phyloP scores from a whole-genome alignment of 2,329 filamentous ascomycete species.

The Niveomyces coronatus region DNA sequence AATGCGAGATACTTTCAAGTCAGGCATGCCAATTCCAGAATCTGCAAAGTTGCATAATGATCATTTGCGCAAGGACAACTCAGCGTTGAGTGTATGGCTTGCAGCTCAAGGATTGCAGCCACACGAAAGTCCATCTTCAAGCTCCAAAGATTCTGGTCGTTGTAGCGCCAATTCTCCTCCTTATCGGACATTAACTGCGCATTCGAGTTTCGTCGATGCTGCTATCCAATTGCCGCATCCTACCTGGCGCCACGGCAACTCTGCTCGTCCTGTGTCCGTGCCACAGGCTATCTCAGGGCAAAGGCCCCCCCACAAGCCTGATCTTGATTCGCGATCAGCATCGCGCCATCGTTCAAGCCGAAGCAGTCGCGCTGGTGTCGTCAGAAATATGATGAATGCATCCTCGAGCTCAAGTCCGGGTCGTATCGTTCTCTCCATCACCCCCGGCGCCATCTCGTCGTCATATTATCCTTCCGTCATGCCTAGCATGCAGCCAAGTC shows the following conservation, averaged over 20 bases:
- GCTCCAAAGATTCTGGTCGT: background rate
- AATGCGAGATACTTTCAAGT: background rate
- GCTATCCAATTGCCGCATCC: background rate
- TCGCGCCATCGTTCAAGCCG: background rate
- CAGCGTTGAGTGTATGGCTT: conserved; percentile 27
- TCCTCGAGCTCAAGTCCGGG: conserved; percentile 1
- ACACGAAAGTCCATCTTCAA: conserved; percentile 16
- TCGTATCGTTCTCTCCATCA: conserved; percentile 10
- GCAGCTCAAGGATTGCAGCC: conserved; percentile 23
- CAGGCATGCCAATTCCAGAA: conserved; percentile 1
- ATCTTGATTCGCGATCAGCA: no score
- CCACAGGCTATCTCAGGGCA: background rate
- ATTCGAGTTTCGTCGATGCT: background rate
- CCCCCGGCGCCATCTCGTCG: conserved; percentile 20
- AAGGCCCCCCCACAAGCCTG: no score
- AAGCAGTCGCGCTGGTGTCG: background rate
- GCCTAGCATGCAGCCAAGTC: conserved; percentile 25
- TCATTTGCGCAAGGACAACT: conserved; percentile 18
- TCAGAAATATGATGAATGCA: background rate
- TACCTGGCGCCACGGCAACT: background rate
- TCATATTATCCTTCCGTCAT: conserved; percentile 22
- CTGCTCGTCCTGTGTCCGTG: background rate
- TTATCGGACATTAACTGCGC: background rate
- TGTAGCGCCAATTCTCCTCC: background rate
- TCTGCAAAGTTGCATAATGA: conserved; percentile 1